These are phyloP conservation scores for Capsicum baccatum DNA, from an alignment of 257 asterid genomes.

Conservation along the genomic window DNA sequence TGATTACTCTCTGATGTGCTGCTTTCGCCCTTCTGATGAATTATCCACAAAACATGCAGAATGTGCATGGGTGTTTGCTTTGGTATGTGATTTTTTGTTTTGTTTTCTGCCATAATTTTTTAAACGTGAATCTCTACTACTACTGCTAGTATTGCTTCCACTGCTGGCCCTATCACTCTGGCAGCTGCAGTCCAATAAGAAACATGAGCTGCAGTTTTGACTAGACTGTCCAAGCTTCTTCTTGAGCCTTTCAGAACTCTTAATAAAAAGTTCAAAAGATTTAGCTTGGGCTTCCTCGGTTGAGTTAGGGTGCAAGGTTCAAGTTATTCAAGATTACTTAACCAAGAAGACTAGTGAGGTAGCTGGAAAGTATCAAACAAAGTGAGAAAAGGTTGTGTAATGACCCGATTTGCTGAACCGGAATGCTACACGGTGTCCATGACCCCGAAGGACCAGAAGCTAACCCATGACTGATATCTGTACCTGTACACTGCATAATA, in stretches of 20 bases:
- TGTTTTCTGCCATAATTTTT: slow-evolving; percentile 63
- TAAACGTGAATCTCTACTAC: slow-evolving; percentile 50
- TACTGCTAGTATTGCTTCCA: slow-evolving; percentile 91
- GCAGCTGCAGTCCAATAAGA: slow-evolving; percentile 88
- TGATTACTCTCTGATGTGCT: slow-evolving; percentile 35
- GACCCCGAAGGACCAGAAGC: too few relatives aligned
- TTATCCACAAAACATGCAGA: slow-evolving; percentile 38
- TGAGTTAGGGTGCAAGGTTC: not conserved
- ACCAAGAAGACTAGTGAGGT: slow-evolving; percentile 14
- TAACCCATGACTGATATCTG: too few relatives aligned
- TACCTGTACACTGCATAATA: too few relatives aligned
- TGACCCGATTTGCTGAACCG: too few relatives aligned
- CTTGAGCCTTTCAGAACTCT: slow-evolving; percentile 55
- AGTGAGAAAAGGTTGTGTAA: not conserved
- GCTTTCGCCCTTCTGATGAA: slow-evolving; percentile 41
- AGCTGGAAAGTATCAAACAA: not conserved
- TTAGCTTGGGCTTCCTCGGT: not conserved
- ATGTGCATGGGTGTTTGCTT: slow-evolving; percentile 42
- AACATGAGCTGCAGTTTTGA: slow-evolving; percentile 84
- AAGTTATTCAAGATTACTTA: not conserved
- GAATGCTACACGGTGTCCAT: too few relatives aligned
- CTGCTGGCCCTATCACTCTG: slow-evolving; percentile 90
- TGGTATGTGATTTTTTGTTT: slow-evolving; percentile 53
- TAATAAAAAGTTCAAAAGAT: not conserved
- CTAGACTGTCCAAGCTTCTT: slow-evolving; percentile 72